These are phyloP conservation scores for Hortaea werneckii DNA, from an alignment of 2,329 filamentous ascomycete species.

Conservation along the genomic window DNA sequence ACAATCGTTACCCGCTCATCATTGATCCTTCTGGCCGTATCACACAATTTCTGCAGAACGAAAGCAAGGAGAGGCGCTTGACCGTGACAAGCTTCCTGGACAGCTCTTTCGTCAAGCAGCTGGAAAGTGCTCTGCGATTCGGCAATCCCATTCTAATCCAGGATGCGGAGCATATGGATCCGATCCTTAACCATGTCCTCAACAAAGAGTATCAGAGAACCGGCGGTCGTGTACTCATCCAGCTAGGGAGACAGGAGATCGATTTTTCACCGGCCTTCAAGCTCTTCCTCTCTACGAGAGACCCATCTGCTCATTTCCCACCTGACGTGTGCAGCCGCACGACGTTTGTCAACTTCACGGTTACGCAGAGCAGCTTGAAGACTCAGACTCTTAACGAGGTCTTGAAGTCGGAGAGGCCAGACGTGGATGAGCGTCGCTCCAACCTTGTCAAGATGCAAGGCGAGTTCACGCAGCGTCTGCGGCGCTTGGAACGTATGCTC, in stretches of 20 bases:
- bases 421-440: constrained; percentile 90
- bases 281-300: constrained; percentile 86
- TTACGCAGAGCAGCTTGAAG: constrained; percentile 96
- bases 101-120: constrained; percentile 93
- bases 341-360: constrained; percentile 98
- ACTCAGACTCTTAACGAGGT: constrained; percentile 97
- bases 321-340: constrained; percentile 97
- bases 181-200: constrained; percentile 93
- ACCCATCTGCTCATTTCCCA: constrained; percentile 90
- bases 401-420: constrained; percentile 90
- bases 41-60: constrained; percentile 88
- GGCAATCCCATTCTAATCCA: constrained; percentile 98
- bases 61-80: constrained; percentile 84
- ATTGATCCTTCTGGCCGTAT: constrained; percentile 94
- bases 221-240: constrained; percentile 92
- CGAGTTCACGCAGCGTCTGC: constrained; percentile 96
- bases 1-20: constrained; percentile 96
- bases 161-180: constrained; percentile 93
- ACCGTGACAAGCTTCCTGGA: constrained; percentile 98
- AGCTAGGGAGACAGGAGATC: constrained; percentile 97
- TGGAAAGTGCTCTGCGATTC: constrained; percentile 93
- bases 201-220: constrained; percentile 99
- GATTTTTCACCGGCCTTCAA: constrained; percentile 97
- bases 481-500: constrained; percentile 87
- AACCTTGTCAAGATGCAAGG: constrained; percentile 98